These are phyloP conservation scores for Sanghuangporus baumii DNA, from an alignment of 1,284 basidiomycete species.

Conservation along the genomic window DNA sequence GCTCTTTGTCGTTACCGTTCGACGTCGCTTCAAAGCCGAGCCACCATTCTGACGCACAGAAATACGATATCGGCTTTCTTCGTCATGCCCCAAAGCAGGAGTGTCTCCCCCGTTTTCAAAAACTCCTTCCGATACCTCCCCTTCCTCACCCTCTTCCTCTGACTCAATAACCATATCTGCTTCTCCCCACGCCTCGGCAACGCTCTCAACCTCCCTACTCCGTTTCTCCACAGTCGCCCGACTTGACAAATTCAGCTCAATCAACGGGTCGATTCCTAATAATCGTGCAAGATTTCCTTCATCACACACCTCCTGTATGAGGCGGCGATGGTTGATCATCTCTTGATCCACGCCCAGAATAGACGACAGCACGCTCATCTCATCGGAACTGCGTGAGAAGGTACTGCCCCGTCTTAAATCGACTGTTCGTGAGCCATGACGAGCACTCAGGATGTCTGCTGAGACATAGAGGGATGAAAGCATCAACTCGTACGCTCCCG, in stretches of 20 bases:
- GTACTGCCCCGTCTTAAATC: slow-evolving; percentile 31
- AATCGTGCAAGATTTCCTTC: slow-evolving; percentile 54
- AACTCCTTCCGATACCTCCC: slow-evolving; percentile 7
- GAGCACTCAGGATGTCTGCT: slow-evolving; percentile 52
- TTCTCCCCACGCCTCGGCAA: slow-evolving; percentile 34
- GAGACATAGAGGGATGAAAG: slow-evolving; percentile 59
- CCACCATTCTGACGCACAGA: slow-evolving; percentile 23
- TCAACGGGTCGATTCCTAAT: slow-evolving; percentile 42
- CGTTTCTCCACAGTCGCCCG: slow-evolving; percentile 21
- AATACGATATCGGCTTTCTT: slow-evolving; percentile 50
- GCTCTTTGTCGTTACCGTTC: slow-evolving; percentile 33
- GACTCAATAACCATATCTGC: slow-evolving; percentile 34
- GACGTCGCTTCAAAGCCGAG: slow-evolving; percentile 44
- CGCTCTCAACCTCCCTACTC: slow-evolving; percentile 24
- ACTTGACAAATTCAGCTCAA: slow-evolving; percentile 18
- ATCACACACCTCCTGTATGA: slow-evolving; percentile 70
- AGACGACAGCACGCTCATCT: slow-evolving; percentile 74
- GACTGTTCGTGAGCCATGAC: slow-evolving; percentile 41
- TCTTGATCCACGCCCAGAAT: slow-evolving; percentile 83
- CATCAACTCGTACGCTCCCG: slow-evolving; percentile 84
- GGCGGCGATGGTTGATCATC: slow-evolving; percentile 65
- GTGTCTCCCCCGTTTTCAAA: slow-evolving; percentile 16
- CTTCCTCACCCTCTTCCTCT: slow-evolving; percentile 12
- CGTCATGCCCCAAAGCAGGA: slow-evolving; percentile 28
- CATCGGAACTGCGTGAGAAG: slow-evolving; percentile 42